Evolutionary conservation across 345 rosid species (phyloP), one percentile per base, ranked within the genome.

Genomic region (Brassica carinata): DNA sequence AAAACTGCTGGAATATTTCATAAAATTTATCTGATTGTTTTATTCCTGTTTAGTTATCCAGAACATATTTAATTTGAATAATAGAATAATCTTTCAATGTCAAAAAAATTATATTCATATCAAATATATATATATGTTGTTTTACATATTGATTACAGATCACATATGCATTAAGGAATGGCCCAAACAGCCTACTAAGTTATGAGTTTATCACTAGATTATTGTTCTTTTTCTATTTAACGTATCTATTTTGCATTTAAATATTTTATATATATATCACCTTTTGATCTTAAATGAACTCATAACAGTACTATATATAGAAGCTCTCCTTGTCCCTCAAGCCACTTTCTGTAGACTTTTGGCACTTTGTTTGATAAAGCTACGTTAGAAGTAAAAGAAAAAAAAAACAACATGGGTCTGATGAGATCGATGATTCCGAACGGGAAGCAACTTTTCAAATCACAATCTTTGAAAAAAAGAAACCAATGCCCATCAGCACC

Each of bases 391-490:
- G 10, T 14, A 64, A 45, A 45, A 65, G 1, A 45, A 1, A 15
- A 7, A 58, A 58, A 29, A 3, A 9, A 11, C 65, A 43, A 64
- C 30, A 74, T 74, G 77, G 77, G 77, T 40, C 29, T 64, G 40
- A 74, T 74, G 51, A 55, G 31, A 51, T 75, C 30, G 5, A 15
- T 73, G 59, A 58, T 81, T 55, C 67, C 66, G 3, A 45, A 67
- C 19, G 57, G 79, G 27, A 81, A 72, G 71, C 76, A 79, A 26
- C 69, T 69, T 5, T 70, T 79, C 27, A 84, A 81, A 55, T 38
- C 74, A 38, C 81, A 84, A 5, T 69, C 80, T 40, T 14, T 79
- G 8, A 19, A 19, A 55, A 14, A 72, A 4, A 65, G 71, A 70
- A 76, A 69, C 11, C 43, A 66, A 11, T 26, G 72, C 17, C 4